Base-by-base conservation (phyloP, 257 asterid species). In the Craterostigma plantagineum region DNA sequence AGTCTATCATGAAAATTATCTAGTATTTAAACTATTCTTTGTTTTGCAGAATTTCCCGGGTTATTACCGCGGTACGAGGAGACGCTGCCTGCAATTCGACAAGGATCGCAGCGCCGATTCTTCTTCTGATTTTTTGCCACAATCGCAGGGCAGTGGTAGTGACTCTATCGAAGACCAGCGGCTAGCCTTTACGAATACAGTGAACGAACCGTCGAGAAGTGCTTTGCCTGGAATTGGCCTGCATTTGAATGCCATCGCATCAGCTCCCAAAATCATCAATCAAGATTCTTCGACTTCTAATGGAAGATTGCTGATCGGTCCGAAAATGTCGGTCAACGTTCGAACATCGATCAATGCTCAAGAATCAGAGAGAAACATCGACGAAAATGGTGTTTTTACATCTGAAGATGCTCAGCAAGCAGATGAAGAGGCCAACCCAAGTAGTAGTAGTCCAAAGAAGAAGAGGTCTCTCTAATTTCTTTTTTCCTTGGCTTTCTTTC, bases 11-110 rank as follows among this genome's bases (percentile, higher is more conserved):
- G 42, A 16, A 41, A 11, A 41, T 33, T 11, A 6, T 23, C 6
- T 23, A 6, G 30, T 23, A 6, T 23, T 23, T 23, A 23, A 23
- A n/a, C n/a, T n/a, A n/a, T n/a, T n/a, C n/a, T n/a, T n/a, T n/a
- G n/a, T n/a, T 23, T 23, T 72, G 61, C 45, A 77, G 91, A 57
- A 57, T 55, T 66, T 55, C 42, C 60, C 81, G 43, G 73, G 81
- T 57, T 44, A 70, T 51, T 71, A 72, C 52, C 99, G 94, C 33
- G 91, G 95, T 35, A 52, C 71, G 75, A 72, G 81, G 59, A 70
- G 94, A 48, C 87, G 95, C 4, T 76, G 93, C 54, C 79, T 87
- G 18, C 73, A 79, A 51, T 83, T 61, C 35, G 92, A 79, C 36
- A 77, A 66, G 45, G 52, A 50, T 38, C 55, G 68, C 14, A 45